Evolutionary conservation across 2,329 filamentous ascomycete species (phyloP).

Genomic region (Pyrenochaeta sp.): DNA sequence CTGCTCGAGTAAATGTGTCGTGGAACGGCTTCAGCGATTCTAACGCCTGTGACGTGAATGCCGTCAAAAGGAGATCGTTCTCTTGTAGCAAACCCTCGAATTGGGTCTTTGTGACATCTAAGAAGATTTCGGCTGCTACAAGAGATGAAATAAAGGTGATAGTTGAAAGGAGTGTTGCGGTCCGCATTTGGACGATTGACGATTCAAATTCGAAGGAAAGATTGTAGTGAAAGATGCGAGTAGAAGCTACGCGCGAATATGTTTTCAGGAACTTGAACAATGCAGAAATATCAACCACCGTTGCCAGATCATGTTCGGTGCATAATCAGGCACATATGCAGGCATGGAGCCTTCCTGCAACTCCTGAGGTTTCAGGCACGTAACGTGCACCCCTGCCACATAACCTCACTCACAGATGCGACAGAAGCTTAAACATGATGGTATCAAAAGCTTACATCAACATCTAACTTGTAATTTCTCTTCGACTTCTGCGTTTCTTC

Average conservation of each 20-base stretch:
- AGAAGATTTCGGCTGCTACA: slow-evolving; percentile 1
- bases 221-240: not conserved
- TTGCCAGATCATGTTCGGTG: not conserved
- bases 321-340: slow-evolving; percentile 24
- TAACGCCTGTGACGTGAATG: slow-evolving; percentile 25
- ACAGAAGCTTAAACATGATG: not conserved
- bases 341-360: slow-evolving; percentile 15
- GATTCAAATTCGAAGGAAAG: not conserved
- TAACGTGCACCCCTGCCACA: slow-evolving; percentile 3
- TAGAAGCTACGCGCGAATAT: not conserved
- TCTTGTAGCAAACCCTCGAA: slow-evolving; percentile 15
- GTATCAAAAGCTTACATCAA: not conserved
- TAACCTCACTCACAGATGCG: slow-evolving; percentile 6
- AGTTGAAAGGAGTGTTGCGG: slow-evolving; percentile 6
- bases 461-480: not conserved
- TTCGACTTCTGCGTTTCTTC: not conserved
- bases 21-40: slow-evolving; percentile 20
- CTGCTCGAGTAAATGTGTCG: slow-evolving; percentile 12
- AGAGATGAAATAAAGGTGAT: not conserved
- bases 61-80: slow-evolving; percentile 15
- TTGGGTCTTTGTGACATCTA: slow-evolving; percentile 6
- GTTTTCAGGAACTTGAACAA: not conserved
- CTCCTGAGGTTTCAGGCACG: slow-evolving; percentile 21
- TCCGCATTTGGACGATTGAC: slow-evolving; percentile 5
- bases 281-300: not conserved